Evolutionary conservation across 495 filamentous ascomycete genomes (phyloP).

Genomic region (Penicillium verhagenii): DNA sequence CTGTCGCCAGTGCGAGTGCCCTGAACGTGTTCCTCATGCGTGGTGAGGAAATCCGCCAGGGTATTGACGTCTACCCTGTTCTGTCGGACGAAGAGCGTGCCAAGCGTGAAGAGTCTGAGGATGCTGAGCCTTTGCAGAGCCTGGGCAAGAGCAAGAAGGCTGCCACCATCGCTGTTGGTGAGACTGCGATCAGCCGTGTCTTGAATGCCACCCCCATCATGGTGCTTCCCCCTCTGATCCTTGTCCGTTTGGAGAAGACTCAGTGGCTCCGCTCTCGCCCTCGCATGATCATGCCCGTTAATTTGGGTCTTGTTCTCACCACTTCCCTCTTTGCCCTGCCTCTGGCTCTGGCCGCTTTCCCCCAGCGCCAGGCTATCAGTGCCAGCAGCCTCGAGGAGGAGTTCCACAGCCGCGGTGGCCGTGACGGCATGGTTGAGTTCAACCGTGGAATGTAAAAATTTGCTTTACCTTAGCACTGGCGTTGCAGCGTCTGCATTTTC

Average conservation of each 20-base stretch:
- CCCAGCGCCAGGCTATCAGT: conserved; percentile 77
- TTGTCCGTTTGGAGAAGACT: conserved; percentile 77
- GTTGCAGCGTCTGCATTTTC: conserved; percentile 10
- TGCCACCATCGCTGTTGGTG: conserved; percentile 81
- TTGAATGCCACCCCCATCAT: conserved; percentile 95
- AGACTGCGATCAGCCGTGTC: conserved; percentile 86
- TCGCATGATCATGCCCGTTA: conserved; percentile 70
- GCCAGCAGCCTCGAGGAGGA: conserved; percentile 74
- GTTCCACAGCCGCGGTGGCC: conserved; percentile 75
- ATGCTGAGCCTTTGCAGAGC: conserved; percentile 52
- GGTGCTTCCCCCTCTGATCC: conserved; percentile 82
- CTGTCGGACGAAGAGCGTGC: conserved; percentile 41
- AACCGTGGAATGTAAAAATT: conserved; percentile 78
- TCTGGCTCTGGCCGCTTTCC: conserved; percentile 78
- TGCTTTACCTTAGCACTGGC: conserved; percentile 1
- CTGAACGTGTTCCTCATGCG: conserved; percentile 98
- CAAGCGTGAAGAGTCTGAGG: conserved; percentile 52
- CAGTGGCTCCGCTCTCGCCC: conserved; percentile 73
- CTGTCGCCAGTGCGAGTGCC: conserved; percentile 83
- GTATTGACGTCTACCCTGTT: conserved; percentile 92
- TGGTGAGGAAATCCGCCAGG: conserved; percentile 86
- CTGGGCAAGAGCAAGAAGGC: conserved; percentile 86
- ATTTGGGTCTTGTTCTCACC: conserved; percentile 75
- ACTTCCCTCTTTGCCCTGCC: conserved; percentile 83
- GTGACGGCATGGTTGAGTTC: conserved; percentile 77